These are phyloP conservation scores for Ligustrum vulgare DNA, from an alignment of 257 asterid species.

Conservation along the genomic window DNA sequence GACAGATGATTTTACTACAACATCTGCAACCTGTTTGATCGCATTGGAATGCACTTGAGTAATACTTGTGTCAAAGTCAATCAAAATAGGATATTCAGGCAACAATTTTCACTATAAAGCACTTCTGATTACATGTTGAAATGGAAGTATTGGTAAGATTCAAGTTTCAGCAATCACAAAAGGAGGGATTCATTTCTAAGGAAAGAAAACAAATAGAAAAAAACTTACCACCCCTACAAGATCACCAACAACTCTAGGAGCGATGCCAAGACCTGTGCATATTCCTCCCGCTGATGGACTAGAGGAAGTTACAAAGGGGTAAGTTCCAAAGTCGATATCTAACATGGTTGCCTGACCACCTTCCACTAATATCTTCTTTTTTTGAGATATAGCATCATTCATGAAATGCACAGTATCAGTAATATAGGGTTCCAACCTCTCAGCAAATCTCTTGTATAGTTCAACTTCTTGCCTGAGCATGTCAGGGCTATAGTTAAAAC, in stretches of 20 bases:
- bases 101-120: neutral
- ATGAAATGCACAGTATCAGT: conserved; percentile 85
- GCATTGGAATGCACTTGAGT: neutral
- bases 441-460: conserved; percentile 67
- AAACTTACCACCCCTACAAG: conserved; percentile 91
- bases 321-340: conserved; percentile 93
- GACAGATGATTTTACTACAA: neutral
- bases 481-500: conserved; percentile 71
- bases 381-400: conserved; percentile 69
- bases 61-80: neutral
- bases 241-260: conserved; percentile 91
- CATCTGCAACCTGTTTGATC: neutral
- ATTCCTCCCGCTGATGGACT: conserved; percentile 99
- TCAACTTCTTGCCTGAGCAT: conserved; percentile 90
- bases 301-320: conserved; percentile 93
- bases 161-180: conserved; percentile 1
- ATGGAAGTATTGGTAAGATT: neutral
- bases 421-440: conserved; percentile 85
- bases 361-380: conserved; percentile 80
- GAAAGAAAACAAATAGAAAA: neutral
- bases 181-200: neutral
- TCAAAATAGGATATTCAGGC: neutral
- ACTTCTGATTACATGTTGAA: neutral
- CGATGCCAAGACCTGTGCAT: conserved; percentile 97
- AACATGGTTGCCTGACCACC: conserved; percentile 99